Evolutionary conservation across 2,329 filamentous ascomycete species (phyloP).

Genomic region (Lasiodiplodia gonubiensis): DNA sequence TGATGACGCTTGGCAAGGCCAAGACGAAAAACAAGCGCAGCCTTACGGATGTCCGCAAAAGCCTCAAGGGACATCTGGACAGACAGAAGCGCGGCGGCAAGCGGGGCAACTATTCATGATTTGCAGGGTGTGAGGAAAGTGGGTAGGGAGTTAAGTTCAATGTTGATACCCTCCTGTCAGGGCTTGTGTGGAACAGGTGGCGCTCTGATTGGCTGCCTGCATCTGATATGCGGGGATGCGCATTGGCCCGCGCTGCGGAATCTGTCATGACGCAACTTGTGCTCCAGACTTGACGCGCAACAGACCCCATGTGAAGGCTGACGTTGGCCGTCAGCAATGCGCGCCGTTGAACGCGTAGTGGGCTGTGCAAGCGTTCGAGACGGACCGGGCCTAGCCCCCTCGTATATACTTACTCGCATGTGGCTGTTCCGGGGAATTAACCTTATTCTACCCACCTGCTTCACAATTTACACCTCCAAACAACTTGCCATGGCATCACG

Average conservation of each 20-base stretch:
- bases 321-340: conserved; percentile 23
- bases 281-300: conserved; percentile 15
- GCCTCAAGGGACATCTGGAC: conserved; percentile 80
- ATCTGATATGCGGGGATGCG: background rate
- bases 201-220: conserved; percentile 16
- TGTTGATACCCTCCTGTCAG: conserved; percentile 8
- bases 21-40: conserved; percentile 95
- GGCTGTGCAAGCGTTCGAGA: conserved; percentile 3
- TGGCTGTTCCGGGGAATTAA: background rate
- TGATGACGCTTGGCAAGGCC: conserved; percentile 97
- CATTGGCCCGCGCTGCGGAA: background rate
- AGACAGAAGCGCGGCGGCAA: conserved; percentile 83
- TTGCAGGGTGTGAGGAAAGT: conserved; percentile 6
- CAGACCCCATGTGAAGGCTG: conserved; percentile 22
- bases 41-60: conserved; percentile 81
- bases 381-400: background rate
- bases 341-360: background rate
- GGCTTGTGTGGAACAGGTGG: background rate
- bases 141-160: conserved; percentile 6
- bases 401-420: conserved; percentile 17
- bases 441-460: background rate
- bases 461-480: background rate
- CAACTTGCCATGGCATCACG: conserved; percentile 12
- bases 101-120: conserved; percentile 65
- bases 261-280: conserved; percentile 17